Evolutionary conservation across 2,329 filamentous ascomycete genomes (phyloP).

Genomic region (Falciphora oryzae): DNA sequence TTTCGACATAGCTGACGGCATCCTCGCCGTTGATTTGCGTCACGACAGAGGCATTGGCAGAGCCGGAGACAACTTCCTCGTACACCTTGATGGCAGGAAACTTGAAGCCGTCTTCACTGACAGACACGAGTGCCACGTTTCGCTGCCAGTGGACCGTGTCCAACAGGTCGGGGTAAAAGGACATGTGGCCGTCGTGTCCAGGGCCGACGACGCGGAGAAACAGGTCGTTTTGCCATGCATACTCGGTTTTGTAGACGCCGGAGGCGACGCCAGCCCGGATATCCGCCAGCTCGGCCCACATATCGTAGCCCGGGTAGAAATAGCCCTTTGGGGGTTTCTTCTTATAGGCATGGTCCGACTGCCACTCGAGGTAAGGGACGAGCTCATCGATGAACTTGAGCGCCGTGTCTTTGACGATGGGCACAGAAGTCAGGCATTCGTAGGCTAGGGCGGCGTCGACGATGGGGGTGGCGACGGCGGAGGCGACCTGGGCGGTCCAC

Average conservation of each 20-base stretch:
- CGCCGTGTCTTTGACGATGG: too few species aligned
- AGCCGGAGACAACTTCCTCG: constrained; percentile 15
- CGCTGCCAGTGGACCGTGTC: constrained; percentile 30
- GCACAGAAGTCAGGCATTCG: constrained; percentile 34
- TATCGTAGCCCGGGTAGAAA: constrained; percentile 31
- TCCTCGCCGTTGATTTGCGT: constrained; percentile 24
- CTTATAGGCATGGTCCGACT: constrained; percentile 32
- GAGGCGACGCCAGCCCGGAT: constrained; percentile 26
- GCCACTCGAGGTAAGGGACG: constrained; percentile 36
- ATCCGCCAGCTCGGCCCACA: constrained; percentile 28
- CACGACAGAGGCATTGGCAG: constrained; percentile 17
- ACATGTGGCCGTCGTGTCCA: constrained; percentile 36
- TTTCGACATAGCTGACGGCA: constrained; percentile 31
- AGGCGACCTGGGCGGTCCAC: too few species aligned
- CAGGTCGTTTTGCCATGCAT: constrained; percentile 34
- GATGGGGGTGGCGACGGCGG: constrained; percentile 19
- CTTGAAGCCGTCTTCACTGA: constrained; percentile 26
- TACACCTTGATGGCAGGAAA: constrained; percentile 45
- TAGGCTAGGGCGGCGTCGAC: constrained; percentile 33
- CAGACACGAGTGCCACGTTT: constrained; percentile 34
- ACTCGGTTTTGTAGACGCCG: constrained; percentile 31
- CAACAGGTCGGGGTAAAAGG: constrained; percentile 34
- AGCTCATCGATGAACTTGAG: constrained; percentile 33
- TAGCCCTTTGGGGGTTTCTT: constrained; percentile 32
- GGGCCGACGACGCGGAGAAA: constrained; percentile 32